Evolutionary conservation across 208 protist species (phyloP).

Genomic region (Leptomonas pyrrhocoris): DNA sequence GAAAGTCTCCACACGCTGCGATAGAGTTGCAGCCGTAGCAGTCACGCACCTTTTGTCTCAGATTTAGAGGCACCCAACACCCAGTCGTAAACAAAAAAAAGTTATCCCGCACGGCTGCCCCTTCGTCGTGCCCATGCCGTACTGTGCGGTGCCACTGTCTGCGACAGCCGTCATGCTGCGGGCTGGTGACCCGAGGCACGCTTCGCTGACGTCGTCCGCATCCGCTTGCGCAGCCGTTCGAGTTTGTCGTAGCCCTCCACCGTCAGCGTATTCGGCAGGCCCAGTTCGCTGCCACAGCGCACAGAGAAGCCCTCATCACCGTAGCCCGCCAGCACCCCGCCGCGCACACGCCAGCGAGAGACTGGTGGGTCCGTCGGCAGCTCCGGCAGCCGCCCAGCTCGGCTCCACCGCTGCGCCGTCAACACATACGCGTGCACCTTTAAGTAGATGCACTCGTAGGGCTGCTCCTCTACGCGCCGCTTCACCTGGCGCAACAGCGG

Average conservation of each 20-base stretch:
- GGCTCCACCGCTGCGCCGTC: constrained; percentile 68
- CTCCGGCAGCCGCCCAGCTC: constrained; percentile 72
- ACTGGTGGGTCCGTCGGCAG: constrained; percentile 70
- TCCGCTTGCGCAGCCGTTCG: constrained; percentile 69
- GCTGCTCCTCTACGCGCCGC: constrained; percentile 48
- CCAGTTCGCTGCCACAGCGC: constrained; percentile 60
- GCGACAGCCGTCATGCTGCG: background rate
- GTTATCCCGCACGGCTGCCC: too few relatives aligned
- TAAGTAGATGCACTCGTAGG: constrained; percentile 50
- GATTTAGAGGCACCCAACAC: too few relatives aligned
- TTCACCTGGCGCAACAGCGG: constrained; percentile 45
- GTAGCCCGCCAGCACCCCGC: constrained; percentile 54
- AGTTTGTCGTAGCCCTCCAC: constrained; percentile 52
- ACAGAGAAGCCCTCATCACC: constrained; percentile 78
- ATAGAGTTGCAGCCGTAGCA: too few relatives aligned
- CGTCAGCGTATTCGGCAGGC: constrained; percentile 79
- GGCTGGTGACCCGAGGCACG: constrained; percentile 12
- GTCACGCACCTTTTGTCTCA: too few relatives aligned
- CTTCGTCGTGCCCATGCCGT: too few relatives aligned
- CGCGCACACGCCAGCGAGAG: constrained; percentile 24
- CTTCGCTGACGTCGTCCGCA: constrained; percentile 35
- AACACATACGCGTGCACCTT: constrained; percentile 53
- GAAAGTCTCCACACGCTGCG: too few relatives aligned
- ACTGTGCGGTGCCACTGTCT: too few relatives aligned
- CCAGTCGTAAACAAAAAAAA: too few relatives aligned